phyloP scores from a whole-genome alignment of 1,284 basidiomycete genomes.

The Cutaneotrichosporon sp. region DNA sequence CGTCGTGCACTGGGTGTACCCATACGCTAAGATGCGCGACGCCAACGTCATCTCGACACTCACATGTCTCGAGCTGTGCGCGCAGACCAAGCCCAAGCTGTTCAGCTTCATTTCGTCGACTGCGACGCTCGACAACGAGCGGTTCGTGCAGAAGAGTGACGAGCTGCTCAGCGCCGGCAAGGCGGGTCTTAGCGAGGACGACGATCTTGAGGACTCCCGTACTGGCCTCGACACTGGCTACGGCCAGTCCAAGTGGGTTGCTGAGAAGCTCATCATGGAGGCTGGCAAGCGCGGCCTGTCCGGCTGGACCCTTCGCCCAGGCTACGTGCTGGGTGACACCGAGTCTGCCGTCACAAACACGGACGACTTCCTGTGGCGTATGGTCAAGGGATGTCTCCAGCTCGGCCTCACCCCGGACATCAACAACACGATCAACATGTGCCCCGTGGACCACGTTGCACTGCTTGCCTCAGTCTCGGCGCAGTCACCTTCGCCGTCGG shows the following conservation, averaged over 20 bases:
- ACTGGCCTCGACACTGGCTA: slow-evolving; percentile 80
- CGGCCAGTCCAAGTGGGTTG: slow-evolving; percentile 98
- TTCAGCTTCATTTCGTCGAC: slow-evolving; percentile 93
- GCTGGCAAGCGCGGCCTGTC: slow-evolving; percentile 78
- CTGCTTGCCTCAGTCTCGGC: slow-evolving; percentile 71
- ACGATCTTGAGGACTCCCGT: slow-evolving; percentile 85
- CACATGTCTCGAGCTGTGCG: slow-evolving; percentile 74
- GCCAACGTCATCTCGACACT: slow-evolving; percentile 90
- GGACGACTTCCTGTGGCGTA: slow-evolving; percentile 97
- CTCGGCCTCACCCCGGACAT: slow-evolving; percentile 94
- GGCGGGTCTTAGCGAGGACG: slow-evolving; percentile 76
- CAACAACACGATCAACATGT: slow-evolving; percentile 98
- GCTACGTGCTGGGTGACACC: slow-evolving; percentile 95
- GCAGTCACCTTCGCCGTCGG: slow-evolving; percentile 50
- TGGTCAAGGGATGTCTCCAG: slow-evolving; percentile 97
- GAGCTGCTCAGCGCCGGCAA: slow-evolving; percentile 53
- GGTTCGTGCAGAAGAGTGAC: slow-evolving; percentile 85
- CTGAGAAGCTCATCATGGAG: slow-evolving; percentile 88
- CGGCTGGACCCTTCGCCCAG: slow-evolving; percentile 87
- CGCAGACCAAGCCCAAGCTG: slow-evolving; percentile 66
- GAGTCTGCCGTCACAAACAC: slow-evolving; percentile 91
- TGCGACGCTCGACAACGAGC: slow-evolving; percentile 82
- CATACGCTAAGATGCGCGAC: slow-evolving; percentile 85
- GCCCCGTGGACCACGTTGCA: slow-evolving; percentile 95
- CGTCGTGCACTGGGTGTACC: slow-evolving; percentile 98